Conservation (phyloP, 805 yeast genomes). For the Candida piceae region DNA sequence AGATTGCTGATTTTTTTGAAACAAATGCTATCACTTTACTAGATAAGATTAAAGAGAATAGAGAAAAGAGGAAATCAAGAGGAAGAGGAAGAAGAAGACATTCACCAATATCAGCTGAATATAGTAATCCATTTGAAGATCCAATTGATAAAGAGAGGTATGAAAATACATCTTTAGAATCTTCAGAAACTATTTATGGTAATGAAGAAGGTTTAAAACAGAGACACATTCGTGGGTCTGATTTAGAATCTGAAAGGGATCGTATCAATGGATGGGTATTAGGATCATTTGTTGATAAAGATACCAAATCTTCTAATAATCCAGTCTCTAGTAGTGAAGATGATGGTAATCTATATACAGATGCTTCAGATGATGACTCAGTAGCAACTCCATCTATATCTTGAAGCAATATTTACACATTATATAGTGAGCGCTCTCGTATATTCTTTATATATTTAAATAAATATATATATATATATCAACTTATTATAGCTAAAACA, state of each 20-base stretch:
- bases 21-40: constrained; percentile 15
- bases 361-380: not conserved
- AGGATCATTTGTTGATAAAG: too few relatives aligned
- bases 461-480: too few relatives aligned
- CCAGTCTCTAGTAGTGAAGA: not conserved
- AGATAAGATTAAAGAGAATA: constrained; percentile 9
- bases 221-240: too few relatives aligned
- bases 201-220: too few relatives aligned
- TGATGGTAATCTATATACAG: not conserved
- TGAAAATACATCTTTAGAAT: too few relatives aligned
- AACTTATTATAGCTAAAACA: constrained; percentile 50
- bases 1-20: constrained; percentile 23
- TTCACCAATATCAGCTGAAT: not conserved
- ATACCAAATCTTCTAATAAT: too few relatives aligned
- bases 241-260: too few relatives aligned
- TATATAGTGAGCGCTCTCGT: too few relatives aligned
- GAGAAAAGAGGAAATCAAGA: constrained; percentile 8
- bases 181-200: too few relatives aligned
- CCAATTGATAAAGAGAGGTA: not conserved
- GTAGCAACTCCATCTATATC: not conserved
- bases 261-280: too few relatives aligned
- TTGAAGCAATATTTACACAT: too few relatives aligned
- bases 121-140: not conserved
- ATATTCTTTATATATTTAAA: too few relatives aligned
- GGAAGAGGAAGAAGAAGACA: not conserved